Evolutionary conservation across 179 eudicot genomes (phyloP).

Genomic region (Sideroxylon spinosum): DNA sequence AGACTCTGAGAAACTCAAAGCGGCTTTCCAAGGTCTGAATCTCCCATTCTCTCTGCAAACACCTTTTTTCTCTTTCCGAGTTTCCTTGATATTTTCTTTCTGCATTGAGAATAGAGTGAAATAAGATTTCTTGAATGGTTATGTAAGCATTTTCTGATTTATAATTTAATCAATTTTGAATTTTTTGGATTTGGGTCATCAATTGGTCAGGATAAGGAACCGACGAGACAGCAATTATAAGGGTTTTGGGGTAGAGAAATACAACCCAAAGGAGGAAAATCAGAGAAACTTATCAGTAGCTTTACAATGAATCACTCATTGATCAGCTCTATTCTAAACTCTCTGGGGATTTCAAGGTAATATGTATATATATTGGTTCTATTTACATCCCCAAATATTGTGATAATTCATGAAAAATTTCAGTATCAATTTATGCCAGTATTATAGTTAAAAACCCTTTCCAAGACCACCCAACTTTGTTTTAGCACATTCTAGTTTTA

Average conservation of each 20-base stretch:
- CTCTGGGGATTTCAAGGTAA: conserved; percentile 66
- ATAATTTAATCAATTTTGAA: background rate
- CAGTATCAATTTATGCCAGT: too few species aligned
- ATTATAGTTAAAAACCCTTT: too few species aligned
- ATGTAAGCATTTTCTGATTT: background rate
- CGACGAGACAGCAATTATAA: conserved; percentile 45
- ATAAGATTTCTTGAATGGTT: background rate
- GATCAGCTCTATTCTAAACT: conserved; percentile 48
- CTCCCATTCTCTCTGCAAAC: background rate
- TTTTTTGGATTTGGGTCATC: background rate
- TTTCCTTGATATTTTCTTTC: background rate
- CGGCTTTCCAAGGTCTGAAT: conserved; percentile 50
- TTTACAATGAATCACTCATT: conserved; percentile 53
- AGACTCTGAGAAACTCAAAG: conserved; percentile 47
- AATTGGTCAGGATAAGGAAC: conserved; percentile 48
- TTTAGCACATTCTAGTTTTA: background rate
- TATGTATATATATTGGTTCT: too few species aligned
- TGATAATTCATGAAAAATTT: too few species aligned
- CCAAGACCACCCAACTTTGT: background rate
- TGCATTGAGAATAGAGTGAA: conserved; percentile 3
- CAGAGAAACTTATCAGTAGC: conserved; percentile 55
- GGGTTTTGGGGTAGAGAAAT: conserved; percentile 61
- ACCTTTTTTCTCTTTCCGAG: background rate
- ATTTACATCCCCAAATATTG: too few species aligned
- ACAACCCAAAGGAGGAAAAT: conserved; percentile 55